Base-by-base conservation (phyloP, 768 basidiomycete genomes). In the Hypholoma fasciculare region DNA sequence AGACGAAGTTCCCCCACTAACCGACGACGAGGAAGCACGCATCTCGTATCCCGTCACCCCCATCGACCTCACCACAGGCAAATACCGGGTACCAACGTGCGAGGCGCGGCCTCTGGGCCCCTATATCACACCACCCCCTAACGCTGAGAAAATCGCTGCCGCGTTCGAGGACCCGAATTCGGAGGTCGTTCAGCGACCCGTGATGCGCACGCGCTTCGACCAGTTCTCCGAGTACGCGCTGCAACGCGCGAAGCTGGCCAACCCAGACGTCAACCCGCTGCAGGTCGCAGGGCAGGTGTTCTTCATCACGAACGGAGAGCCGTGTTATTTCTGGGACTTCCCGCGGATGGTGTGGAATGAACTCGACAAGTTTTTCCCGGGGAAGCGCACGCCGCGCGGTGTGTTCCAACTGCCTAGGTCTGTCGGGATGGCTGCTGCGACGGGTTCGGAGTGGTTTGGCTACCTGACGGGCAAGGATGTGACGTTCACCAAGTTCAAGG, bases 271-370 rank as follows among this genome's bases (percentile, higher is more conserved):
- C 0, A 81, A 82, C 51, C 85, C 87, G 7, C 78, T 94, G 8
- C 82, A 88, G 63, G 92, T 98, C 53, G 95, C 94, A 4, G 96
- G 96, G 0, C 92, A 98, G 71, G 92, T 76, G 3, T 99, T 95
- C 78, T 96, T 94, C 81, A 92, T 99, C 74, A 96, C 95, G 56
- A 98, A 98, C 68, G 94, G 95, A 61, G 96, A 98, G 69, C 96
- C 96, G 2, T 81, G 88, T 56, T 92, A 93, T 73, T 98, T 98
- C 78, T 99, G 96, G 96, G 95, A 97, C 74, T 88, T 96, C 67
- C 80, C 87, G 30, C 83, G 93, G 6, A 73, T 82, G 2, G 74
- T 97, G n/a, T 98, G 93, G 94, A 74, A 80, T 27, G 78, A 81
- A 19, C 80, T 91, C 54, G 85, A 86, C 68, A 76, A 78, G 49